Percentiles rank a stretch among this genome's conserved stretches.
phyloP scores from a whole-genome alignment of 2,329 filamentous ascomycete genomes.

The Tolypocladium amazonense region DNA sequence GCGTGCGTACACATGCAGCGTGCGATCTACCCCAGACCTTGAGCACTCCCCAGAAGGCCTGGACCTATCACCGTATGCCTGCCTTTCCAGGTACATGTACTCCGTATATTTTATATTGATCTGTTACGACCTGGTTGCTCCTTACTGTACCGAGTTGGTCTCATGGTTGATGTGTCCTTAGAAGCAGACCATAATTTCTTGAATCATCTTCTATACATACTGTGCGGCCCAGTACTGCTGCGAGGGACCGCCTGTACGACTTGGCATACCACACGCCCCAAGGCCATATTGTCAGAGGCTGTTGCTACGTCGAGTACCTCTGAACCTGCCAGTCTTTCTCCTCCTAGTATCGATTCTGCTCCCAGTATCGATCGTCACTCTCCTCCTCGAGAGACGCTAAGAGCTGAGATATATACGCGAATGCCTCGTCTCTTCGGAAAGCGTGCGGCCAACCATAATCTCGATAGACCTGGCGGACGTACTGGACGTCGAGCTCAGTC shows the following conservation, averaged over 20 bases:
- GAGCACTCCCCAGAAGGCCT: too few species aligned
- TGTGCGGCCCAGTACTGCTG: neutral
- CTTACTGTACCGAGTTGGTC: too few species aligned
- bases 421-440: slow-evolving; percentile 17
- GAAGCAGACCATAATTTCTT: too few species aligned
- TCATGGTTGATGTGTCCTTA: too few species aligned
- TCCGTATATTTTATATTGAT: too few species aligned
- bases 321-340: neutral
- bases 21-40: too few species aligned
- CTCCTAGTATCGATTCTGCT: too few species aligned
- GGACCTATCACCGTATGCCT: too few species aligned
- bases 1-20: too few species aligned
- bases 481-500: slow-evolving; percentile 8
- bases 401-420: neutral
- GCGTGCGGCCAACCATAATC: slow-evolving; percentile 20
- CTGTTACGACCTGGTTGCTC: too few species aligned
- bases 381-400: neutral
- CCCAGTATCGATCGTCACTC: neutral
- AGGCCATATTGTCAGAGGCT: neutral
- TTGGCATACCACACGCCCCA: neutral
- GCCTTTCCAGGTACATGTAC: too few species aligned
- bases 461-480: slow-evolving; percentile 14
- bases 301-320: neutral
- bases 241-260: neutral
- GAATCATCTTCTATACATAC: too few species aligned